Base-by-base conservation (phyloP, 257 asterid species). In the Solanum virginianum region DNA sequence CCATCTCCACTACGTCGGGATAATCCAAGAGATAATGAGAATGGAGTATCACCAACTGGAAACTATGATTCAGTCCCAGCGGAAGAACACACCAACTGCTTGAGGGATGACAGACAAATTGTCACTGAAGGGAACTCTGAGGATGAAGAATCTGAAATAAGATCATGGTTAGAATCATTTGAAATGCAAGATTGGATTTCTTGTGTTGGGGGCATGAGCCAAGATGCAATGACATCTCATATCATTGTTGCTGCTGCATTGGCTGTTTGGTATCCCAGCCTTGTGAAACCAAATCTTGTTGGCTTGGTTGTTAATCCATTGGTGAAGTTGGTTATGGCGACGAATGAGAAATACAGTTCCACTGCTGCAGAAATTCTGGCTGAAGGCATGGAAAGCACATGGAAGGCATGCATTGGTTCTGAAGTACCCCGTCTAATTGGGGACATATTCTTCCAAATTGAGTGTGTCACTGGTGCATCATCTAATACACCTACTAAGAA, bases 281-380 rank as follows among this genome's bases (percentile, higher is more conserved):
- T 95, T 69, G 97, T 93, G 87, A 94, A 92, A 84, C 90, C 89
- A 24, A 90, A 87, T 71, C 97, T 96, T 88, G 85, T 98, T 62
- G 83, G 60, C 43, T 84, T 95, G 86, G 92, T 87, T 84, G 96
- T 95, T 87, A 96, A 93, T 88, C 96, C 94, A 62, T 88, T 96
- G 90, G 83, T 96, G 81, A 95, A 94, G 87, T 85, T 96, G 91
- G 98, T 95, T 82, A 94, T 91, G 98, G 92, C 99, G 81, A 93
- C 91, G 93, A 95, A 94, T 86, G 98, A 93, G 86, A 96, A 92
- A 88, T 96, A 92, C 83, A 93, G 98, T 89, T 87, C 90, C 51
- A 93, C 96, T 85, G 98, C 99, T n/a, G 98, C 98, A 72, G 99
- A 96, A 90, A 91, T 95, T 91, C 93, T 96, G 84, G 97, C 98